Percentiles rank a stretch among this genome's conserved stretches.
Conservation (phyloP, 2,329 filamentous ascomycete genomes). For the Ceratocystis destructans region DNA sequence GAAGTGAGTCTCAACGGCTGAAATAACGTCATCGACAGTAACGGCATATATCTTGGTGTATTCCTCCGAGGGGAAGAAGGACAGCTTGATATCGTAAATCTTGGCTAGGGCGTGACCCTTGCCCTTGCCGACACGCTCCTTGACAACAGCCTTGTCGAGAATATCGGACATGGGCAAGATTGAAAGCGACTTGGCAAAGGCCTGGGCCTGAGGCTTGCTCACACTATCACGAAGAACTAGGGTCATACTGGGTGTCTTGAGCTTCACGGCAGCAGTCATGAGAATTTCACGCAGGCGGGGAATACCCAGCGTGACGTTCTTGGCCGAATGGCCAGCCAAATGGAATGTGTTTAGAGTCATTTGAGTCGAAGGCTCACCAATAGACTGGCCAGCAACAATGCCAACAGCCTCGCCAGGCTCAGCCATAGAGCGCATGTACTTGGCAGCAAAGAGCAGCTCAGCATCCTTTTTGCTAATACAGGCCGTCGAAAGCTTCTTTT, state of each 20-base stretch:
- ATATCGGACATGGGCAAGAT: slow-evolving; percentile 72
- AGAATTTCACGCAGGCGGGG: slow-evolving; percentile 92
- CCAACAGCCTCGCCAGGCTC: slow-evolving; percentile 94
- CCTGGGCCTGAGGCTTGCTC: slow-evolving; percentile 51
- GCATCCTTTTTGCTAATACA: slow-evolving; percentile 55
- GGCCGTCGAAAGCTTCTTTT: slow-evolving; percentile 25
- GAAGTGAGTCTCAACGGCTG: slow-evolving; percentile 68
- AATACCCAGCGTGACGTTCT: slow-evolving; percentile 98
- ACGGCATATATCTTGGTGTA: slow-evolving; percentile 82
- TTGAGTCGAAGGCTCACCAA: slow-evolving; percentile 94
- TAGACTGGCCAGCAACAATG: slow-evolving; percentile 89
- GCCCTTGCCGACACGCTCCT: slow-evolving; percentile 64
- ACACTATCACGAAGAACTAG: slow-evolving; percentile 63
- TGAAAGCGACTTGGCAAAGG: slow-evolving; percentile 85
- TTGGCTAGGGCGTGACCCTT: slow-evolving; percentile 58
- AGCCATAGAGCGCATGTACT: slow-evolving; percentile 82
- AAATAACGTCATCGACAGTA: slow-evolving; percentile 58
- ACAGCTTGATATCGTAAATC: slow-evolving; percentile 67
- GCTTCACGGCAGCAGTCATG: slow-evolving; percentile 85
- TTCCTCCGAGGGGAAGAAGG: slow-evolving; percentile 72
- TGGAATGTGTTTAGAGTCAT: slow-evolving; percentile 99
- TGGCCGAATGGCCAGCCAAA: slow-evolving; percentile 93
- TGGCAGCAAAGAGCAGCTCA: slow-evolving; percentile 72
- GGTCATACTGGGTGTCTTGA: slow-evolving; percentile 85
- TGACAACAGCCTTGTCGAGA: slow-evolving; percentile 65